Base-by-base conservation (phyloP, 164 flowering plant species). In the Berberis thunbergii region DNA sequence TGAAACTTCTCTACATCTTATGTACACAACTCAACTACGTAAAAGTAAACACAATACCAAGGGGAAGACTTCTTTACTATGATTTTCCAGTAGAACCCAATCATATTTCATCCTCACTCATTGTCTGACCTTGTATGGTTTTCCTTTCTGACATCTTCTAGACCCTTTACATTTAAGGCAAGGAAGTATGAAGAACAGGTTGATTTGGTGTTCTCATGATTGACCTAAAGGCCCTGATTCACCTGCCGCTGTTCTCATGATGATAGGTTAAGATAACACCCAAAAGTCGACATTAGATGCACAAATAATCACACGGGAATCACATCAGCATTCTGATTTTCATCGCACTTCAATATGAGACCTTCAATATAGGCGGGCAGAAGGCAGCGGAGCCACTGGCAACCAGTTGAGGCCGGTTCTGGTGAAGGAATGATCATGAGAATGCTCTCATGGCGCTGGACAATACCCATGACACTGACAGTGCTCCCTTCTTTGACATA, bases 401-500 rank as follows among this genome's bases (percentile, higher is more conserved):
- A 89, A 56, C 93, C 86, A 4, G 86, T 84, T 49, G 89, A 84
- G 59, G 84, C 69, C 12, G 97, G 96, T 72, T 86, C 84, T 7
- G 80, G 3, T 7, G 97, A 77, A 57, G 97, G 96, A 65, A 87
- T 75, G 41, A 94, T 87, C 99, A 94, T 91, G 45, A 91, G 81
- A 7, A 91, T 84, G 45, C 85, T 91, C 40, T 89, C 96, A 40
- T 87, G 96, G 66, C 97, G 86, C 60, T 83, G 78, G 12, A 94
- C 88, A 5, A 85, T 70, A 38, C 97, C 99, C 96, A 91, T 87
- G 52, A 94, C 91, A 64, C 94, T 91, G 11, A 91, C 91, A 0
- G 97, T 89, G 76, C 86, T 94, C 58, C 99, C 99, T 77, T 94
- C 97, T 75, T 94, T 89, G 41, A 94, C 81, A 73, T 83, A 87